Base-by-base conservation (phyloP, 768 basidiomycete species). In the Amanita brunnescens region DNA sequence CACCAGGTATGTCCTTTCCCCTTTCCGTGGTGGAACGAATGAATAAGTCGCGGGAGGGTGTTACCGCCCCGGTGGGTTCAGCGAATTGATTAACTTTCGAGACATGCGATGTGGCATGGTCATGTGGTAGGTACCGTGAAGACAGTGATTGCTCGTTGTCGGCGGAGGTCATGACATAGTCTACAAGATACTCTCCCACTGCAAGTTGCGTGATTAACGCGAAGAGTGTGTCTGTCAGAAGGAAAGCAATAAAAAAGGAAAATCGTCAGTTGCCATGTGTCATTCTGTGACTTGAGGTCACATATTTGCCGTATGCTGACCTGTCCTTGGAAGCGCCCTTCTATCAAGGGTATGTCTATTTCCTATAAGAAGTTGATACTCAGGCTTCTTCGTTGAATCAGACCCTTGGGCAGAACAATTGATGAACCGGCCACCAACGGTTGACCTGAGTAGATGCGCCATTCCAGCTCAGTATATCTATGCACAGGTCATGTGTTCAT, bases 161-260 rank as follows among this genome's bases (percentile, higher is more conserved):
- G 47, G 16, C 26, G 29, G 47, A 29, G 6, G n/a, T 49, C 47
- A 49, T 49, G 35, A 49, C 47, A 49, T 49, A 49, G 37, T 26
- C 47, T 29, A 30, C 34, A 35, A 38, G 6, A 34, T 34, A 13
- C 18, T 33, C 21, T 13, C 16, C 32, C 7, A 16, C n/a, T 32
- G 42, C n/a, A n/a, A 29, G 5, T 26, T 26, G 29, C 6, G 8
- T 16, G 14, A 5, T 7, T n/a, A 29, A 13, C 2, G 24, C 20
- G n/a, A n/a, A n/a, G n/a, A n/a, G n/a, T n/a, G 37, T 16, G 37
- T 3, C 10, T 38, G 37, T 38, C 37, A 38, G 37, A 38, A 35
- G 4, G 34, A 16, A 12, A 35, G 4, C 18, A 6, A 18, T 18
- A 38, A n/a, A 38, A n/a, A 16, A 16, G 37, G 37, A 16, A 38